Base-by-base conservation (phyloP, 495 filamentous ascomycete species). In the Talaromyces wortmannii region DNA sequence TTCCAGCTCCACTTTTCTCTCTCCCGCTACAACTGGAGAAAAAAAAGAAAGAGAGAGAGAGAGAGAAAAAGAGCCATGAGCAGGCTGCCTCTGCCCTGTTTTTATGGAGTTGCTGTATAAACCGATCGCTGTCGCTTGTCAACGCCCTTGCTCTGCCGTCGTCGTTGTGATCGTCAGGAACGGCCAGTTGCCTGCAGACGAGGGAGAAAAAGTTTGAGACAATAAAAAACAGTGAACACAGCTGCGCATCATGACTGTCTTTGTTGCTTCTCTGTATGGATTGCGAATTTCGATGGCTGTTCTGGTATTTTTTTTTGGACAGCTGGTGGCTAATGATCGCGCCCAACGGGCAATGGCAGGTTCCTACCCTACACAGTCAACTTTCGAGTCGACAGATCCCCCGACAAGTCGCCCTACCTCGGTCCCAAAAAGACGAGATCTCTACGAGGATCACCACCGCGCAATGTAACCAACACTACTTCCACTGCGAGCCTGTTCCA, bases 341-440 rank as follows among this genome's bases (percentile, higher is more conserved):
- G 33, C 52, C 23, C 66, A 47, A 59, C 33, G 29, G 23, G 33
- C 47, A 47, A 45, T 53, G 52, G 50, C 60, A 96, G 92, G 45
- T 95, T 95, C 66, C 83, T 96, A 30, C 92, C 92, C 6, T 89
- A 95, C 64, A 97, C 92, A 3, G 76, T 96, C 59, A 84, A 92
- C 63, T 97, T 96, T 59, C 67, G 78, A 52, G 57, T 72, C 33
- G 63, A 61, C 49, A 62, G 67, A 46, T 54, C 60, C 30, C 64
- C 61, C 60, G 57, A 52, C 53, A 68, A 36, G 48, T 53, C 52
- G 18, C 44, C 50, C 16, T 23, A 7, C 49, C 47, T 65, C 49
- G 50, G 54, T 55, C 53, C 66, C 54, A 58, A 77, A 56, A 66
- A 69, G 61, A 36, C 58, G 61, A 55, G 33, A 16, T 36, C 52